Evolutionary conservation across 2,329 filamentous ascomycete species (phyloP).

Genomic region (Trichoderma sp.): DNA sequence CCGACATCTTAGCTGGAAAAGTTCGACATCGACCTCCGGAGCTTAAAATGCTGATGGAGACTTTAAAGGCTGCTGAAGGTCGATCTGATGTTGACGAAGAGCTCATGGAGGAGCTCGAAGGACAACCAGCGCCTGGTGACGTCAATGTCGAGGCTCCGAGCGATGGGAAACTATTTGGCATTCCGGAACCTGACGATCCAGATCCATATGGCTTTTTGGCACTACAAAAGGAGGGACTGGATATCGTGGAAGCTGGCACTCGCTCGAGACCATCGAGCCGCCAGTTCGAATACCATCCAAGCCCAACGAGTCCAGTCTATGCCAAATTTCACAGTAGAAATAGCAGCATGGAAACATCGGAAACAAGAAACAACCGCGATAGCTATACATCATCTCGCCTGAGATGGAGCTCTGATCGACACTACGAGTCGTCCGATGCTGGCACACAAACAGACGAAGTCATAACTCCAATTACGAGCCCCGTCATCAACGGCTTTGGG

Average conservation of each 20-base stretch:
- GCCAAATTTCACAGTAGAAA: conserved; percentile 35
- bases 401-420: conserved; percentile 22
- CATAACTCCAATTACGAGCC: conserved; percentile 8
- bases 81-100: conserved; percentile 29
- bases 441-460: conserved; percentile 32
- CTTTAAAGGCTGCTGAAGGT: conserved; percentile 43
- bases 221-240: conserved; percentile 39
- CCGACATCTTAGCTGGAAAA: conserved; percentile 37
- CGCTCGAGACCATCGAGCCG: conserved; percentile 38
- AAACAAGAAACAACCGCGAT: conserved; percentile 27
- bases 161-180: conserved; percentile 35
- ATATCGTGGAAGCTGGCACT: conserved; percentile 40
- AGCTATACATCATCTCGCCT: conserved; percentile 27
- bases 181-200: conserved; percentile 40
- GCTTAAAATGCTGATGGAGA: conserved; percentile 41
- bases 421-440: conserved; percentile 30
- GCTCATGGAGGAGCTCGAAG: conserved; percentile 32
- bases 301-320: conserved; percentile 40
- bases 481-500: neutral
- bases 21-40: conserved; percentile 44
- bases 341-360: conserved; percentile 28
- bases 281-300: conserved; percentile 40
- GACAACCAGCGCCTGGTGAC: conserved; percentile 36
- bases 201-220: conserved; percentile 42
- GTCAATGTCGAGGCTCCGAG: conserved; percentile 35